phyloP scores from a whole-genome alignment of 768 basidiomycete species.

The Pleurotus djamor region DNA sequence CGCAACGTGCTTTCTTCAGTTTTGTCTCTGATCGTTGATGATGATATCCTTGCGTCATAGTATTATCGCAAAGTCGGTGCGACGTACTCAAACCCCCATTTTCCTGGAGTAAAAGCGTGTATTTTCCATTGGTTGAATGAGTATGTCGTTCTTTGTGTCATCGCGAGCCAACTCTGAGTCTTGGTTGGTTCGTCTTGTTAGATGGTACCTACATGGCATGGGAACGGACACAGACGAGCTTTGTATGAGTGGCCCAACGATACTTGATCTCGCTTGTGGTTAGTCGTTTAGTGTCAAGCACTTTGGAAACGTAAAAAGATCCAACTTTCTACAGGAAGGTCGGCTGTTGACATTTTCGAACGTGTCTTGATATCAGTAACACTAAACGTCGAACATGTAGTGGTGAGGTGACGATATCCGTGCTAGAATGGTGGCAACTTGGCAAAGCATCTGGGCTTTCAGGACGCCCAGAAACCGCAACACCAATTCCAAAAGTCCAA shows the following conservation, averaged over 20 bases:
- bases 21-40: background rate
- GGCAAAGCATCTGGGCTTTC: conserved; percentile 22
- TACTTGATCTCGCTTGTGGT: conserved; percentile 63
- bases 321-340: background rate
- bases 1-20: conserved; percentile 11
- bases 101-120: conserved; percentile 58
- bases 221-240: conserved; percentile 8
- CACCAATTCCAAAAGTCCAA: conserved; percentile 12
- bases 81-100: conserved; percentile 74
- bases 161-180: background rate
- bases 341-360: conserved; percentile 2
- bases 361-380: background rate
- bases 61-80: conserved; percentile 65
- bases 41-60: conserved; percentile 22
- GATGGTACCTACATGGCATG: conserved; percentile 36
- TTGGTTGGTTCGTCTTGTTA: conserved; percentile 12
- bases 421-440: conserved; percentile 59
- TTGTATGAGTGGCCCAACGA: conserved; percentile 19
- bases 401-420: conserved; percentile 61
- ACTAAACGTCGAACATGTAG: conserved; percentile 26
- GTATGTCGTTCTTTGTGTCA: conserved; percentile 23
- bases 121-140: conserved; percentile 52
- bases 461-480: conserved; percentile 9
- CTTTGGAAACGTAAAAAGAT: conserved; percentile 24
- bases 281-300: conserved; percentile 25